Conservation (phyloP, 31 red algal genomes). For the Pterothamnion heteromorphum region DNA sequence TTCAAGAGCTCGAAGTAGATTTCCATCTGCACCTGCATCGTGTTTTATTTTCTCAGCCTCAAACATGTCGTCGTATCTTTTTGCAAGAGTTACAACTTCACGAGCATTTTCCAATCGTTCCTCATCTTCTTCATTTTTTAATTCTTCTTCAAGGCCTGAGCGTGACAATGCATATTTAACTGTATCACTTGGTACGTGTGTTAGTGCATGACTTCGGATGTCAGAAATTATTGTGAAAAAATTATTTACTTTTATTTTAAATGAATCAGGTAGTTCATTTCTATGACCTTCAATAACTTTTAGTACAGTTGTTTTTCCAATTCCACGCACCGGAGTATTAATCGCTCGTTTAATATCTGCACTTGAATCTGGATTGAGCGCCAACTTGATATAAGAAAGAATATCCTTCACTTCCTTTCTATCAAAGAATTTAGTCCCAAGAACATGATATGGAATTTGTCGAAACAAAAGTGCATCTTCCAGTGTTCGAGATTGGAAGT, state of each 20-base stretch:
- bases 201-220: not conserved
- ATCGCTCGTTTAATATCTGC: constrained; percentile 61
- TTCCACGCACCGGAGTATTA: constrained; percentile 64
- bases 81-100: not conserved
- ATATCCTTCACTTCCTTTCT: constrained; percentile 71
- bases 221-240: not conserved
- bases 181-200: not conserved
- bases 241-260: constrained; percentile 6
- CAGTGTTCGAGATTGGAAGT: constrained; percentile 60
- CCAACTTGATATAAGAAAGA: constrained; percentile 58
- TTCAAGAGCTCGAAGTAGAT: not conserved
- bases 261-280: not conserved
- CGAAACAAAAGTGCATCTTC: constrained; percentile 57
- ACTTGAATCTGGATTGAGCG: constrained; percentile 53
- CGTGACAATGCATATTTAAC: not conserved
- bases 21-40: no score
- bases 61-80: not conserved
- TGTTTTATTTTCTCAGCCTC: not conserved
- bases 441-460: constrained; percentile 66
- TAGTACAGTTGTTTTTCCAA: constrained; percentile 62
- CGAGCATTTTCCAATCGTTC: not conserved
- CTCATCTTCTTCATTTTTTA: not conserved
- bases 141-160: not conserved
- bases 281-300: not conserved
- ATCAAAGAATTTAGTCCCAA: constrained; percentile 75